Percentiles rank a stretch among this genome's conserved stretches.
phyloP scores from a whole-genome alignment of 176 grass and related monocot genomes.

The sorghum (Sorghum bicolor) region Sorghum_bicolor_NCBIv3 NC_012872.2:55284001-55284500 shows the following conservation, averaged over 20 bases:
- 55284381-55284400: background rate
- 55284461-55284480: background rate
- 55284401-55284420: background rate
- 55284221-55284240: too few relatives aligned
- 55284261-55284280: too few relatives aligned
- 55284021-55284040: background rate
- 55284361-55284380: background rate
- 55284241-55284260: too few relatives aligned
- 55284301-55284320: too few relatives aligned
- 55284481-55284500: background rate
- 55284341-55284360: background rate
- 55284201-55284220: too few relatives aligned
- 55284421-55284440: background rate
- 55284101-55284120: slow-evolving; percentile 56
- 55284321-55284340: too few relatives aligned
- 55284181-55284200: too few relatives aligned
- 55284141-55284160: too few relatives aligned
- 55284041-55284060: background rate
- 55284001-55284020: slow-evolving; percentile 49
- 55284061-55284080: background rate
- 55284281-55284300: too few relatives aligned
- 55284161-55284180: too few relatives aligned
- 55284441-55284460: background rate
- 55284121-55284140: too few relatives aligned
- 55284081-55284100: slow-evolving; percentile 26